phyloP scores from a whole-genome alignment of 1,284 basidiomycete genomes.

The Cutaneotrichosporon sp. region DNA sequence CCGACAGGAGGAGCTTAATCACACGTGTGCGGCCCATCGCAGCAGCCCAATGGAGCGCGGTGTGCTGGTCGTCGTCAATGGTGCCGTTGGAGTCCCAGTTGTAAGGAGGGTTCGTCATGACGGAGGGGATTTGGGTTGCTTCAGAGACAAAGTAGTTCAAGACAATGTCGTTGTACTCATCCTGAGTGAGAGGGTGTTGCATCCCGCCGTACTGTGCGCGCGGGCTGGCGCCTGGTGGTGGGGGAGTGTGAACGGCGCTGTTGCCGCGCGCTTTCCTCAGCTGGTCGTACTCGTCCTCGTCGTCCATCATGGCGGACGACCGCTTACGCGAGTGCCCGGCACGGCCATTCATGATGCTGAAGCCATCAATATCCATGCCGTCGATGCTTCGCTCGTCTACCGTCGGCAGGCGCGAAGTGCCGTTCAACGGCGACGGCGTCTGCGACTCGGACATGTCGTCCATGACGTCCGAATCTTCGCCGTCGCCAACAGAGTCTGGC shows the following conservation, averaged over 20 bases:
- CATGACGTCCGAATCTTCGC: conserved; percentile 20
- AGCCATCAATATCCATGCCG: conserved; percentile 24
- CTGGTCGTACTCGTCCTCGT: conserved; percentile 42
- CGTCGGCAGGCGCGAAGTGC: conserved; percentile 13
- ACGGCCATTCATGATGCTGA: conserved; percentile 16
- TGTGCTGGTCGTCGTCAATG: conserved; percentile 98
- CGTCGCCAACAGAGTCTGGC: conserved; percentile 21
- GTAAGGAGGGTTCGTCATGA: conserved; percentile 82
- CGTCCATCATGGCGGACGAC: conserved; percentile 44
- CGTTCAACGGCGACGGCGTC: conserved; percentile 26
- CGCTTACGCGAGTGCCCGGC: conserved; percentile 32
- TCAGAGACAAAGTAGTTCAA: conserved; percentile 99
- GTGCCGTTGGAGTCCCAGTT: conserved; percentile 96
- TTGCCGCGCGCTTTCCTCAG: conserved; percentile 40
- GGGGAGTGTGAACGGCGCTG: conserved; percentile 48
- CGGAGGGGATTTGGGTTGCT: conserved; percentile 83
- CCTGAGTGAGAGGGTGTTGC: conserved; percentile 46
- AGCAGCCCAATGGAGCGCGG: conserved; percentile 96
- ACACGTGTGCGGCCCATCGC: conserved; percentile 98
- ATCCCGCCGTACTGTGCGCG: conserved; percentile 20
- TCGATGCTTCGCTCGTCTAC: conserved; percentile 18
- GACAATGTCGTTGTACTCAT: conserved; percentile 86
- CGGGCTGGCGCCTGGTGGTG: conserved; percentile 26
- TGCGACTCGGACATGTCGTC: conserved; percentile 29
- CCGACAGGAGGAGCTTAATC: conserved; percentile 89